Conservation (phyloP, 129 eudicot species). For the Flaveria trinervia region DNA sequence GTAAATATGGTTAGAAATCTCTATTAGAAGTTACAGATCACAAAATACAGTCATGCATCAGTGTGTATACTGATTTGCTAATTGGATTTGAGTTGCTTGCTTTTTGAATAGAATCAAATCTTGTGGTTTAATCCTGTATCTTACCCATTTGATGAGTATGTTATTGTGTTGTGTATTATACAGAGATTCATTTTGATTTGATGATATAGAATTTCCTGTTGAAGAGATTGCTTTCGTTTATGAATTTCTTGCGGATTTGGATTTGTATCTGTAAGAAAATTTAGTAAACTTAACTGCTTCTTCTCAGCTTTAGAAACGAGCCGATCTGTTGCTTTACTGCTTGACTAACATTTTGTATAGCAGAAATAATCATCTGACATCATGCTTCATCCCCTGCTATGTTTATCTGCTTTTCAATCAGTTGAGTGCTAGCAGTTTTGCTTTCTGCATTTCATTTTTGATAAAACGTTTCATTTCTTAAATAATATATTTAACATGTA, state of each 20-base stretch:
- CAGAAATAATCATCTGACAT: neutral
- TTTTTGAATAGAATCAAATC: neutral
- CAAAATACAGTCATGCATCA: neutral
- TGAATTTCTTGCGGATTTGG: neutral
- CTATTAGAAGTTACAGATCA: neutral
- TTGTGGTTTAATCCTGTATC: neutral
- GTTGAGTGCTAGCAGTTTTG: neutral
- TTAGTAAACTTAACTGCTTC: neutral
- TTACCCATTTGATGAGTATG: slow-evolving; percentile 6
- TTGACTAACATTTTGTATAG: neutral
- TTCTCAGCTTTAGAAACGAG: neutral
- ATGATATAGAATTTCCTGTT: neutral
- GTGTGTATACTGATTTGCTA: neutral
- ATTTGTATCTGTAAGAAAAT: neutral
- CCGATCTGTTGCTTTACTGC: neutral
- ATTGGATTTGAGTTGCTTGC: neutral
- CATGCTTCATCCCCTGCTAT: neutral
- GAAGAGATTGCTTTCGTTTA: neutral
- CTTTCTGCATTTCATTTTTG: neutral
- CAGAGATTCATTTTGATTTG: neutral
- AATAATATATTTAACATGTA: neutral
- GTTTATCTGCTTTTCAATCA: neutral
- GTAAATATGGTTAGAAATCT: neutral
- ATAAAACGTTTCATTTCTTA: neutral
- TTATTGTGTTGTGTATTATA: neutral